Conservation (phyloP, 129 eudicot genomes). For the Flaveria bidentis region DNA sequence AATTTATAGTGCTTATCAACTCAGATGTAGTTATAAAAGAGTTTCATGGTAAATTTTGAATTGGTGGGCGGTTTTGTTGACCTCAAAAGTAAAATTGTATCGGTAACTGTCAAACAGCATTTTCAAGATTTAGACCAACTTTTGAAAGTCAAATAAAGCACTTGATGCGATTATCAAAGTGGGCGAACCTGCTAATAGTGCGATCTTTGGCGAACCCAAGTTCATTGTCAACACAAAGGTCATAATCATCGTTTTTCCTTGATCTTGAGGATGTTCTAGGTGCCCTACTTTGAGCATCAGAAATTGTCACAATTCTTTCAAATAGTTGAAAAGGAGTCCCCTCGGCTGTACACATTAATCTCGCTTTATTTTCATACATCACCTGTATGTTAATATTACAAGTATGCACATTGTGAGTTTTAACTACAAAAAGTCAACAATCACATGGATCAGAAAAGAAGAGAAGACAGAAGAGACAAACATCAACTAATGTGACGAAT, state of each 20-base stretch:
- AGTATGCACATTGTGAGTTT: neutral
- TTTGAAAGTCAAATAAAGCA: neutral
- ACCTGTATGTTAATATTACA: conserved; percentile 45
- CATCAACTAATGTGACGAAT: conserved; percentile 93
- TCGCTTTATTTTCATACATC: conserved; percentile 82
- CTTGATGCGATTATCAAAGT: neutral
- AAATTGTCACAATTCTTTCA: conserved; percentile 69
- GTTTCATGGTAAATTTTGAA: neutral
- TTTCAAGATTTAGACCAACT: neutral
- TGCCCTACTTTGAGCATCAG: conserved; percentile 77
- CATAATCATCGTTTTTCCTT: conserved; percentile 69
- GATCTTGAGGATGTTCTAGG: conserved; percentile 90
- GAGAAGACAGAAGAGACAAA: conserved; percentile 52
- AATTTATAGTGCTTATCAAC: no score
- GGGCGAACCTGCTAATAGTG: conserved; percentile 82
- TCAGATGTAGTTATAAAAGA: neutral
- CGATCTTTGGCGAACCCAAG: conserved; percentile 93
- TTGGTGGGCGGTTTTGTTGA: neutral
- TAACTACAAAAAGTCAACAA: neutral
- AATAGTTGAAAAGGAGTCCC: conserved; percentile 80
- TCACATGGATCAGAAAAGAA: neutral
- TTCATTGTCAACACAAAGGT: conserved; percentile 89
- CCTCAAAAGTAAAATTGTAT: conserved; percentile 4
- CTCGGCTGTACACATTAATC: conserved; percentile 84
- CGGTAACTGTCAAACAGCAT: neutral